phyloP scores from a whole-genome alignment of 176 grass and related monocot species.

The Hordeum marinum region DNA sequence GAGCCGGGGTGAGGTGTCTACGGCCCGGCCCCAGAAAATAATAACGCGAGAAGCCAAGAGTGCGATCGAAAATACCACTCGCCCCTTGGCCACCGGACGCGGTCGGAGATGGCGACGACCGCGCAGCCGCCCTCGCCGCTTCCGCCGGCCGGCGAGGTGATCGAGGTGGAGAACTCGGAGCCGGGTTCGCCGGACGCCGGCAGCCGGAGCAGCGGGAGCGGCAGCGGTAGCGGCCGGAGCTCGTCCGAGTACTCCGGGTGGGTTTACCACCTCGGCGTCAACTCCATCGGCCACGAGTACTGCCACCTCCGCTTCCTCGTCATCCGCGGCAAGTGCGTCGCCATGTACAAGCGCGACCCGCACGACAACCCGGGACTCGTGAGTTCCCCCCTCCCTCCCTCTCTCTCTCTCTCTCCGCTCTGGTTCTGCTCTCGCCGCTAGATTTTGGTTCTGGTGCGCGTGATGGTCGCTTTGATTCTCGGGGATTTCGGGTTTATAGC shows the following conservation, averaged over 20 bases:
- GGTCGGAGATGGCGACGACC: constrained; percentile 18
- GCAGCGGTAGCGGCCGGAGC: constrained; percentile 24
- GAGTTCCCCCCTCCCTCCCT: neutral
- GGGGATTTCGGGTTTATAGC: neutral
- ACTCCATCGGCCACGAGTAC: constrained; percentile 83
- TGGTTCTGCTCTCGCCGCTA: neutral
- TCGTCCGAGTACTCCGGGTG: constrained; percentile 60
- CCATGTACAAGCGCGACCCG: constrained; percentile 94
- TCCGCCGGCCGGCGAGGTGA: constrained; percentile 1
- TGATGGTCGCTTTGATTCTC: neutral
- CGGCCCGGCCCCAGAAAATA: neutral
- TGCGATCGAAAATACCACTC: neutral
- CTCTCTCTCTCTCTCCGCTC: neutral
- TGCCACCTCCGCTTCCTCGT: constrained; percentile 87
- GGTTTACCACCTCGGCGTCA: constrained; percentile 90
- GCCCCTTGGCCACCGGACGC: neutral
- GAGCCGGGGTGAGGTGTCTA: too few species aligned
- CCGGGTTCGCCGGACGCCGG: constrained; percentile 31
- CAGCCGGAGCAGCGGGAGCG: constrained; percentile 16
- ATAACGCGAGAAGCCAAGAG: neutral
- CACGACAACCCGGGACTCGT: constrained; percentile 52
- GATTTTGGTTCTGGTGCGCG: neutral
- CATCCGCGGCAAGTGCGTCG: constrained; percentile 56
- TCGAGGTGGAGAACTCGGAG: constrained; percentile 39
- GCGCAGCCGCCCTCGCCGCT: neutral